phyloP scores from a whole-genome alignment of 1,139 yeast genomes.

The Candida pseudoviswanathii region DNA sequence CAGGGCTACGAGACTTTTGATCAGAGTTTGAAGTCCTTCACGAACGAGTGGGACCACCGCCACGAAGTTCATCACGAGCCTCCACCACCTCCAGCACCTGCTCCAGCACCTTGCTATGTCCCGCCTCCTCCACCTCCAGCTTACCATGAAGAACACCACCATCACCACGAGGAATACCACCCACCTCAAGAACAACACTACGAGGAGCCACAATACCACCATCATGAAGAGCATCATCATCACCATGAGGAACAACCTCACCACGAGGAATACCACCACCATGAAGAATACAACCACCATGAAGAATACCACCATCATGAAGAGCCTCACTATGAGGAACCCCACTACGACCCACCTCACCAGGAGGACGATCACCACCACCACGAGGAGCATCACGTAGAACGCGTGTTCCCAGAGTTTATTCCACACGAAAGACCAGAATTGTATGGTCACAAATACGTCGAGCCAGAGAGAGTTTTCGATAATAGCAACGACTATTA shows the following conservation, averaged over 20 bases:
- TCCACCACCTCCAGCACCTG: background rate
- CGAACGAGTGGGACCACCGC: constrained; percentile 20
- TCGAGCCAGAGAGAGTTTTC: constrained; percentile 37
- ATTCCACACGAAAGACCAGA: constrained; percentile 11
- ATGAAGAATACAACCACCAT: constrained; percentile 2
- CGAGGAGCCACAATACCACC: constrained; percentile 5
- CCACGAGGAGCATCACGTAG: constrained; percentile 8
- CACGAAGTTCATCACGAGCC: constrained; percentile 6
- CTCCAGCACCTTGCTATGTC: constrained; percentile 1
- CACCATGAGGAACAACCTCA: constrained; percentile 3
- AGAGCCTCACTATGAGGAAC: no score
- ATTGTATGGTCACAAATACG: constrained; percentile 16
- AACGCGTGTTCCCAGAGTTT: constrained; percentile 8
- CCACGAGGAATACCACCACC: constrained; percentile 10
- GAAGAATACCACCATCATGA: background rate
- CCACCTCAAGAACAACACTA: constrained; percentile 5
- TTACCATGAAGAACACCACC: constrained; percentile 7
- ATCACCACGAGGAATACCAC: constrained; percentile 8
- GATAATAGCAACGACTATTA: constrained; percentile 27
- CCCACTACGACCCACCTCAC: no score
- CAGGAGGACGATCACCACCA: background rate
- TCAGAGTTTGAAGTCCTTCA: constrained; percentile 15
- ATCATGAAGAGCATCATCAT: constrained; percentile 10
- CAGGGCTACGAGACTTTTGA: constrained; percentile 9
- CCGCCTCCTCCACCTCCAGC: constrained; percentile 5